These are phyloP conservation scores for Murraya paniculata DNA, from an alignment of 345 rosid genomes.

Conservation along the genomic window DNA sequence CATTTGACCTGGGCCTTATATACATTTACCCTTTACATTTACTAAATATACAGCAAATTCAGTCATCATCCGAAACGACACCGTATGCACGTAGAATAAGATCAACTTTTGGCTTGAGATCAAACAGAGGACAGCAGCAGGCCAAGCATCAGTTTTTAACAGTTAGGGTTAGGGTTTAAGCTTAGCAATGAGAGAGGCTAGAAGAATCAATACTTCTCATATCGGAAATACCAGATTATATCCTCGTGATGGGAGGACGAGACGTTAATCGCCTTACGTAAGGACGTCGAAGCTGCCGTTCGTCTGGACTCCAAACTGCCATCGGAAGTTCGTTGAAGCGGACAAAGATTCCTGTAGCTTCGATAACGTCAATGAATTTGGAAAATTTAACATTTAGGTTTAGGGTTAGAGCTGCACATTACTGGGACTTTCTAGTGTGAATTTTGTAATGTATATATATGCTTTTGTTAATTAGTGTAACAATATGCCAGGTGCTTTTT, in stretches of 20 bases:
- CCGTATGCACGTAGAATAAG: not conserved
- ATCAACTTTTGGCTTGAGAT: no score
- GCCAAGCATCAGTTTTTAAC: not conserved
- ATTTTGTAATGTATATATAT: no score
- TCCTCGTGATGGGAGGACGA: no score
- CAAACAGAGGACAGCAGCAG: not conserved
- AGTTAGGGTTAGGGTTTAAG: not conserved
- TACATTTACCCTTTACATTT: not conserved
- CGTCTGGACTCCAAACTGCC: not conserved
- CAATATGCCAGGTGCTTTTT: no score
- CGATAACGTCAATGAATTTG: no score
- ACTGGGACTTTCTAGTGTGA: no score
- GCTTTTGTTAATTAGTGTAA: no score
- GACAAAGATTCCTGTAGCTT: not conserved
- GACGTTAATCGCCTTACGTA: not conserved
- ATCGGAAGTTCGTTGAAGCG: not conserved
- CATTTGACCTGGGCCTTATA: not conserved
- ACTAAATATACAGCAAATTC: not conserved
- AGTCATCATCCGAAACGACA: not conserved
- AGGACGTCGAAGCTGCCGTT: not conserved
- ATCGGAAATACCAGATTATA: no score
- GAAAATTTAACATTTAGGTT: no score
- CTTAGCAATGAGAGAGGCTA: not conserved
- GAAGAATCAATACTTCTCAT: not conserved
- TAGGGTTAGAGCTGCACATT: no score